Conservation (phyloP, 73 alveolate species). For the Paramecium pentaurelia region DNA sequence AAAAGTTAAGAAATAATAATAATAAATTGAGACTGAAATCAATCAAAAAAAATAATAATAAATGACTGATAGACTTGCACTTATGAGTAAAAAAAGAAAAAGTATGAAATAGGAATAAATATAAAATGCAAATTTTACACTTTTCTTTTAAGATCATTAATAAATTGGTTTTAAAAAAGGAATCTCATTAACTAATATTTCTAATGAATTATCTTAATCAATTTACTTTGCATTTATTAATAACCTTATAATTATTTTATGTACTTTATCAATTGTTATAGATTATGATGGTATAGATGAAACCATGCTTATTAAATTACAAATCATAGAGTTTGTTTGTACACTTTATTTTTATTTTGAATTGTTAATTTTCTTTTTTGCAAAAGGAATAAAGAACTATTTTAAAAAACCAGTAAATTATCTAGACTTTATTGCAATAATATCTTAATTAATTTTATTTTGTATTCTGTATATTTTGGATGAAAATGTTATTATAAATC, state of each 20-base stretch:
- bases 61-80: constrained; percentile 6
- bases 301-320: background rate
- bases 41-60: background rate
- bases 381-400: background rate
- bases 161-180: background rate
- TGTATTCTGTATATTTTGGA: background rate
- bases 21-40: background rate
- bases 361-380: background rate
- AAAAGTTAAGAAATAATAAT: background rate
- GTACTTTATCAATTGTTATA: background rate
- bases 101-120: background rate
- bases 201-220: background rate
- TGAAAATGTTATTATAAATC: background rate
- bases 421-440: background rate
- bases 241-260: background rate
- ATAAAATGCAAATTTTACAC: background rate
- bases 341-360: background rate
- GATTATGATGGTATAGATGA: background rate
- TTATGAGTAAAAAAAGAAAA: constrained; percentile 18
- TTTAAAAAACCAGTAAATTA: background rate
- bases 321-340: background rate
- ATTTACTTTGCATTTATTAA: background rate
- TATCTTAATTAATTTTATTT: background rate
- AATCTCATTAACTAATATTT: background rate
- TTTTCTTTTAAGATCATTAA: background rate